These are phyloP conservation scores for Aureoboletus auriporus DNA, from an alignment of 768 basidiomycete species.

Conservation along the genomic window DNA sequence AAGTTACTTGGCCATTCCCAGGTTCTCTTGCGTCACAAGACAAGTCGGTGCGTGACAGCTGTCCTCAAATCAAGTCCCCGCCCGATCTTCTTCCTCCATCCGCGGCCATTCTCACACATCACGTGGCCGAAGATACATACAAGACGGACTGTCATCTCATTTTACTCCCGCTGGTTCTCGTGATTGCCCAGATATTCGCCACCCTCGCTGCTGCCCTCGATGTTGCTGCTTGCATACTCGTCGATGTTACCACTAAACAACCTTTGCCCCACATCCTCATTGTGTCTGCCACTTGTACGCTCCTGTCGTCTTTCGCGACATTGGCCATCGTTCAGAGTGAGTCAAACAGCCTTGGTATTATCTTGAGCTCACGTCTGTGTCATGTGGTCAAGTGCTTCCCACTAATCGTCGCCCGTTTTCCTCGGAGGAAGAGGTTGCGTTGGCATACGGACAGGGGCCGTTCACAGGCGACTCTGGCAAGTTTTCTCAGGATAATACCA, in stretches of 20 bases:
- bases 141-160: not conserved
- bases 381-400: constrained; percentile 20
- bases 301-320: constrained; percentile 22
- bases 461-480: not conserved
- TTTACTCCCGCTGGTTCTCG: constrained; percentile 11
- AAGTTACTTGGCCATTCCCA: constrained; percentile 31
- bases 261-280: constrained; percentile 12
- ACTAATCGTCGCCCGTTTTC: not conserved
- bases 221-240: constrained; percentile 11
- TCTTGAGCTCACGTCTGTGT: constrained; percentile 1
- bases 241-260: not conserved
- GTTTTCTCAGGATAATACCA: constrained; percentile 1
- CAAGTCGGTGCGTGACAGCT: not conserved
- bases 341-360: not conserved
- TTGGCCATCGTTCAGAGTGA: constrained; percentile 22
- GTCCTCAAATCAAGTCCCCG: not conserved
- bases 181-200: constrained; percentile 20
- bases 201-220: constrained; percentile 21
- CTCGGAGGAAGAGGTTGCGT: constrained; percentile 6
- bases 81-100: constrained; percentile 5
- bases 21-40: constrained; percentile 22
- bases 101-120: not conserved
- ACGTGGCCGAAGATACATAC: not conserved
- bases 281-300: constrained; percentile 15
- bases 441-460: not conserved